A percentile compares a stretch with the other conserved stretches of the same genome.
These are phyloP conservation scores for Salix viminalis DNA, from an alignment of 345 rosid species.

Conservation along the genomic window DNA sequence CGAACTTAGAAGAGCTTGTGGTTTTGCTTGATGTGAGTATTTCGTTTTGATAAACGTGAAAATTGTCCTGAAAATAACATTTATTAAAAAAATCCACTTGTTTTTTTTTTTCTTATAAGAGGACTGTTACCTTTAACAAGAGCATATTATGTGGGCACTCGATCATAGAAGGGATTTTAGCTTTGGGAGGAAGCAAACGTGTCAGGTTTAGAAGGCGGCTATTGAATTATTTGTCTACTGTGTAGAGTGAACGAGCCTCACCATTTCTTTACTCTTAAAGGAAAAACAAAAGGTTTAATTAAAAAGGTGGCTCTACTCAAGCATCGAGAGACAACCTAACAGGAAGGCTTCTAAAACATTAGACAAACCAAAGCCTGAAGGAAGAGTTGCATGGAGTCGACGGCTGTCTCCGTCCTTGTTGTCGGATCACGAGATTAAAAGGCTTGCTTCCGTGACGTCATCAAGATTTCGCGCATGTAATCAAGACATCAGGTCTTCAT, in stretches of 20 bases:
- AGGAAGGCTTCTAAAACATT: neutral
- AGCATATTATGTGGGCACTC: constrained; percentile 12
- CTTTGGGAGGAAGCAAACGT: constrained; percentile 5
- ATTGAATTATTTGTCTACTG: constrained; percentile 8
- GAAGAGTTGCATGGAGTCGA: neutral
- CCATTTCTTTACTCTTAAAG: neutral
- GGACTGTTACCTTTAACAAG: constrained; percentile 34
- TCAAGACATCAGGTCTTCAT: neutral
- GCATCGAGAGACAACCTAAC: neutral
- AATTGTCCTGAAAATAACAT: too few relatives aligned
- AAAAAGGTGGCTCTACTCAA: neutral
- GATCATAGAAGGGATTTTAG: neutral
- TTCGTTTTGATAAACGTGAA: too few relatives aligned
- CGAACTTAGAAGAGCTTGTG: neutral
- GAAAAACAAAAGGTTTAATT: neutral
- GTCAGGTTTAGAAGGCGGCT: constrained; percentile 30
- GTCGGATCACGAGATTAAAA: constrained; percentile 6
- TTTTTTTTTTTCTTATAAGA: constrained; percentile 17
- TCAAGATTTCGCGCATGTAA: neutral
- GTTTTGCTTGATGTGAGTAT: too few relatives aligned
- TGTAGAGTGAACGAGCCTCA: neutral
- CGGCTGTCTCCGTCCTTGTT: constrained; percentile 21
- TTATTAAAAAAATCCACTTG: constrained; percentile 6
- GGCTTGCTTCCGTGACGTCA: neutral
- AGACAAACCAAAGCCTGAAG: neutral